Conservation (phyloP, 192 early-diverging fungal genomes). For the Cladochytrium replicatum region DNA sequence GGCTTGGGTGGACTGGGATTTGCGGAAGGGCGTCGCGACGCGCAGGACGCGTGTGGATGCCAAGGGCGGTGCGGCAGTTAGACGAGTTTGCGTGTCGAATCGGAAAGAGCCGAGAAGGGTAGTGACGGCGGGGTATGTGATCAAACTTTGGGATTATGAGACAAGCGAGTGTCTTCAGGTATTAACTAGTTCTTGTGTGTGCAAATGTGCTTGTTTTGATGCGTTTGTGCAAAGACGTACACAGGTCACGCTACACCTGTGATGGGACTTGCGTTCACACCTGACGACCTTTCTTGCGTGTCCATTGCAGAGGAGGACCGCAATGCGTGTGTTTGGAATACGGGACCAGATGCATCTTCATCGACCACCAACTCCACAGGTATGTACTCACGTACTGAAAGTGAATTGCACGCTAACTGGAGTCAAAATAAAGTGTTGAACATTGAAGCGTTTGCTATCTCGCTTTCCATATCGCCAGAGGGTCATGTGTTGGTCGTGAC, state of each 20-base stretch:
- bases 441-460: too few relatives aligned
- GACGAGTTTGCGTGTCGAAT: too few relatives aligned
- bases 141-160: slow-evolving; percentile 16
- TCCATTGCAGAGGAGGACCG: not conserved
- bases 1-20: slow-evolving; percentile 19
- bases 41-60: slow-evolving; percentile 5
- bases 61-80: too few relatives aligned
- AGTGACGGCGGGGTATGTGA: slow-evolving; percentile 8
- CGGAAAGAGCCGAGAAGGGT: slow-evolving; percentile 2
- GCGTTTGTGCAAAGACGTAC: slow-evolving; percentile 1
- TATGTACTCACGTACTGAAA: too few relatives aligned
- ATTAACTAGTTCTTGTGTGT: slow-evolving; percentile 3
- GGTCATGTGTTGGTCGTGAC: slow-evolving; percentile 25
- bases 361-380: too few relatives aligned
- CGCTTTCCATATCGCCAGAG: too few relatives aligned
- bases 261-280: not conserved
- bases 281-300: not conserved
- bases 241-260: slow-evolving; percentile 3
- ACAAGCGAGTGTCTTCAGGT: not conserved
- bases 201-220: too few relatives aligned
- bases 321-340: too few relatives aligned
- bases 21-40: slow-evolving; percentile 13
- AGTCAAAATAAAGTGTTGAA: too few relatives aligned
- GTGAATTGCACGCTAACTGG: too few relatives aligned
- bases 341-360: too few relatives aligned